Percentiles rank a stretch among this genome's conserved stretches.
Conservation (phyloP, 371 early-diverging fungal genomes). For the Mucor lusitanicus region DNA sequence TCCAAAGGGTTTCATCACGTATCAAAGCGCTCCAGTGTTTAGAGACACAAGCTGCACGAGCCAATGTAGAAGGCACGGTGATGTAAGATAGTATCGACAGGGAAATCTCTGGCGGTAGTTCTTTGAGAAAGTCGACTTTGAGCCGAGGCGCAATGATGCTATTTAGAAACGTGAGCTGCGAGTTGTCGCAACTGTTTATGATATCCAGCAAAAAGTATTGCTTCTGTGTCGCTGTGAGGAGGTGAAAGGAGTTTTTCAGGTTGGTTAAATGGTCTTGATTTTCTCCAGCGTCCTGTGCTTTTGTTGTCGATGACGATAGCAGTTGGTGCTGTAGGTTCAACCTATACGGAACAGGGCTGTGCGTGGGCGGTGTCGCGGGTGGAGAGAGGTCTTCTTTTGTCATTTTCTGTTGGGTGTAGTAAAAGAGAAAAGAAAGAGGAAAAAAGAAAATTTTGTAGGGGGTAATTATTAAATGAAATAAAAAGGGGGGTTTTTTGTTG, state of each 20-base stretch:
- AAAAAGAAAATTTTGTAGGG: conserved; percentile 6
- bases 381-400: conserved; percentile 40
- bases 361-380: conserved; percentile 49
- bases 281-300: conserved; percentile 12
- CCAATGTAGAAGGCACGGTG: conserved; percentile 67
- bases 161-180: conserved; percentile 59
- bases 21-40: conserved; percentile 73
- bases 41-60: conserved; percentile 71
- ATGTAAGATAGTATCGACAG: conserved; percentile 68
- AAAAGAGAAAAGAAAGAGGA: not conserved
- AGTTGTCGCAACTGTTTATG: conserved; percentile 53
- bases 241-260: conserved; percentile 40
- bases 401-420: not conserved
- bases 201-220: conserved; percentile 49
- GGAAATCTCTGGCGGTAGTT: conserved; percentile 75
- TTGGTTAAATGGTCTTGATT: conserved; percentile 36
- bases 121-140: conserved; percentile 78
- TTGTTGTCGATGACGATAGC: not conserved
- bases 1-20: conserved; percentile 57
- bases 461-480: conserved; percentile 1
- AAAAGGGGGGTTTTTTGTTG: not conserved
- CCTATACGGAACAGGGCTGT: conserved; percentile 26
- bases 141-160: conserved; percentile 63
- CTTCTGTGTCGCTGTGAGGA: conserved; percentile 36
- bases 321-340: conserved; percentile 9